Conservation (phyloP, 75 land plant genomes). For the Larix kaempferi region DNA sequence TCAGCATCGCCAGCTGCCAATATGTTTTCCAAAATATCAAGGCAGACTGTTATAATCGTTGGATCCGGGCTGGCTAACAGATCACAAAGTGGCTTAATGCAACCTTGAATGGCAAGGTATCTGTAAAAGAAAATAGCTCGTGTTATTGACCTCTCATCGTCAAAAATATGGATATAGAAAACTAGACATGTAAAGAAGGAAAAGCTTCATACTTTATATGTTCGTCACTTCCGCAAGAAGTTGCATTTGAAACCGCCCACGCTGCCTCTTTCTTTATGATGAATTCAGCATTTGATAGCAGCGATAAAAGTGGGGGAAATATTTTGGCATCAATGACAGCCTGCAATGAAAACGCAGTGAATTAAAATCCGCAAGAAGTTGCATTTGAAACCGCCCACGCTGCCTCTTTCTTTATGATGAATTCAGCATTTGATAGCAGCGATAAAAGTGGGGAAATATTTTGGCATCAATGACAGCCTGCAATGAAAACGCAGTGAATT, state of each 20-base stretch:
- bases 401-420: constrained; percentile 88
- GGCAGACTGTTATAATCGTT: constrained; percentile 72
- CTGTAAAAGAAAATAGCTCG: constrained; percentile 20
- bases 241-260: constrained; percentile 92
- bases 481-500: too few relatives aligned
- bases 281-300: constrained; percentile 77
- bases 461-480: constrained; percentile 88
- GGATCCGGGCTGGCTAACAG: constrained; percentile 74
- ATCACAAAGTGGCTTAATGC: constrained; percentile 88
- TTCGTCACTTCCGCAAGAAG: constrained; percentile 74
- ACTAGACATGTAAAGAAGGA: background rate
- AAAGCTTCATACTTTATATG: constrained; percentile 64
- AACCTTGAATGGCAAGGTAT: constrained; percentile 71
- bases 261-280: constrained; percentile 89
- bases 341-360: constrained; percentile 12
- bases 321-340: constrained; percentile 86
- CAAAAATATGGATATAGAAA: background rate
- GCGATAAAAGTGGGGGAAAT: constrained; percentile 60
- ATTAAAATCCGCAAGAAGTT: constrained; percentile 67
- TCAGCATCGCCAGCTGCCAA: constrained; percentile 80
- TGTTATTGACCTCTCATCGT: background rate
- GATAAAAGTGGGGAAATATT: constrained; percentile 66
- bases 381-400: constrained; percentile 92
- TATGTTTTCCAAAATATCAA: constrained; percentile 87
- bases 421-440: constrained; percentile 72